A percentile compares a stretch with the other conserved stretches of the same genome.
Evolutionary conservation across 805 yeast genomes (phyloP).

Genomic region (Brettanomyces anomalus): DNA sequence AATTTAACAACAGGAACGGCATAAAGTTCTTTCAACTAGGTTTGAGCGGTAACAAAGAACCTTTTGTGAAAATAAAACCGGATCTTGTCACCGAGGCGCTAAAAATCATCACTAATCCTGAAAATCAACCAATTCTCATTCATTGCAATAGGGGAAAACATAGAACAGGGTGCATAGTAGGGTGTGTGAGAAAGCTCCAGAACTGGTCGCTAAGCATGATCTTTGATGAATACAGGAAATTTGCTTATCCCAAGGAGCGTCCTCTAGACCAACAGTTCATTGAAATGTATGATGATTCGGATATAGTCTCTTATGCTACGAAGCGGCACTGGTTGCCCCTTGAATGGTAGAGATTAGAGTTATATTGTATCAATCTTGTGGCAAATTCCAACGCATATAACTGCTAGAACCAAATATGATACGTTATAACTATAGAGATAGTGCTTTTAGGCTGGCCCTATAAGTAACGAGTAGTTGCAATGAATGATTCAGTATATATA

Average conservation of each 20-base stretch:
- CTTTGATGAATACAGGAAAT: slow-evolving; percentile 89
- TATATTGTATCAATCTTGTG: too few species aligned
- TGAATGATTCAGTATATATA: neutral
- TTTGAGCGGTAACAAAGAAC: slow-evolving; percentile 92
- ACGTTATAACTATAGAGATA: neutral
- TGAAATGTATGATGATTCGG: slow-evolving; percentile 71
- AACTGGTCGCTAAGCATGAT: slow-evolving; percentile 92
- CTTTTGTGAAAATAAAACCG: slow-evolving; percentile 66
- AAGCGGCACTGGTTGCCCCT: slow-evolving; percentile 56
- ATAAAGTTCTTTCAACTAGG: slow-evolving; percentile 81
- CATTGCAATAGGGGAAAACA: slow-evolving; percentile 98
- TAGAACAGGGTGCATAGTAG: slow-evolving; percentile 93
- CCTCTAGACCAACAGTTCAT: slow-evolving; percentile 95
- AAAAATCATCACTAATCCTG: slow-evolving; percentile 73
- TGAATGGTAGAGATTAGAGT: too few species aligned
- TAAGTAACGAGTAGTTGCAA: neutral
- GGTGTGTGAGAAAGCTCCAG: slow-evolving; percentile 81
- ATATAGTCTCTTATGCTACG: slow-evolving; percentile 46
- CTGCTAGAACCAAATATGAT: too few species aligned
- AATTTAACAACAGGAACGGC: slow-evolving; percentile 49
- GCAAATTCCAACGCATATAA: too few species aligned
- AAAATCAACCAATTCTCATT: slow-evolving; percentile 82
- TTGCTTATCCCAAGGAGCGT: slow-evolving; percentile 91
- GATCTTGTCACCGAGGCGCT: slow-evolving; percentile 72
- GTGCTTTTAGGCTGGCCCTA: neutral